A percentile compares a stretch with the other conserved stretches of the same genome.
Evolutionary conservation across 306 rosid species (phyloP).

Genomic region (Luffa aegyptiaca): DNA sequence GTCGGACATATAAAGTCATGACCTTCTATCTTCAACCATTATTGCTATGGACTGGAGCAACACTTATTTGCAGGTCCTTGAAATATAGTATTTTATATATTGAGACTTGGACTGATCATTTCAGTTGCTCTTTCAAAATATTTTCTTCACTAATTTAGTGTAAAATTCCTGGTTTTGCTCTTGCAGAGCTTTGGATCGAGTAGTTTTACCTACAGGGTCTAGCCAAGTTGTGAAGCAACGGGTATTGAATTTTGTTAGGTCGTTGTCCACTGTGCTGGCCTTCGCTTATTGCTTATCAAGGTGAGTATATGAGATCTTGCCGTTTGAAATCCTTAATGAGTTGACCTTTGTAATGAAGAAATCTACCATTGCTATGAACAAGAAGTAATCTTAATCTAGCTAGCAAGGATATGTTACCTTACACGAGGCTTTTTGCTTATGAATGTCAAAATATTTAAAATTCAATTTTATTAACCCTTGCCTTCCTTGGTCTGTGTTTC

Average conservation of each 20-base stretch:
- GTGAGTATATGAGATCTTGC: constrained; percentile 30
- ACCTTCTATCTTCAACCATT: constrained; percentile 71
- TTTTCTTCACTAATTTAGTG: background rate
- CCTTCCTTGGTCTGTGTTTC: background rate
- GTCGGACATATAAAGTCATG: constrained; percentile 44
- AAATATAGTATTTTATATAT: background rate
- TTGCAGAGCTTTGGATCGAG: constrained; percentile 73
- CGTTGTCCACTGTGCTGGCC: constrained; percentile 79
- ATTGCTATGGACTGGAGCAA: constrained; percentile 75
- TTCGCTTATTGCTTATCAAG: constrained; percentile 87
- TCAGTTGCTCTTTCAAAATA: background rate
- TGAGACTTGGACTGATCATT: background rate
- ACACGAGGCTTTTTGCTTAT: background rate
- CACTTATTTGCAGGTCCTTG: constrained; percentile 80
- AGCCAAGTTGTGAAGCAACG: constrained; percentile 76
- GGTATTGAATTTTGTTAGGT: constrained; percentile 64
- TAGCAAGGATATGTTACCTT: background rate
- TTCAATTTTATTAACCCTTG: background rate
- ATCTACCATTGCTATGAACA: background rate
- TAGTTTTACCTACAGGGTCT: constrained; percentile 60
- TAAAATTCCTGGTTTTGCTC: background rate
- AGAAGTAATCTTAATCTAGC: background rate
- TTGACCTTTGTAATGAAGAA: background rate
- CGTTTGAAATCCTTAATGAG: constrained; percentile 14
- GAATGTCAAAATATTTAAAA: background rate